Conservation (phyloP, 495 filamentous ascomycete species). For the Talaromyces thailandensis region DNA sequence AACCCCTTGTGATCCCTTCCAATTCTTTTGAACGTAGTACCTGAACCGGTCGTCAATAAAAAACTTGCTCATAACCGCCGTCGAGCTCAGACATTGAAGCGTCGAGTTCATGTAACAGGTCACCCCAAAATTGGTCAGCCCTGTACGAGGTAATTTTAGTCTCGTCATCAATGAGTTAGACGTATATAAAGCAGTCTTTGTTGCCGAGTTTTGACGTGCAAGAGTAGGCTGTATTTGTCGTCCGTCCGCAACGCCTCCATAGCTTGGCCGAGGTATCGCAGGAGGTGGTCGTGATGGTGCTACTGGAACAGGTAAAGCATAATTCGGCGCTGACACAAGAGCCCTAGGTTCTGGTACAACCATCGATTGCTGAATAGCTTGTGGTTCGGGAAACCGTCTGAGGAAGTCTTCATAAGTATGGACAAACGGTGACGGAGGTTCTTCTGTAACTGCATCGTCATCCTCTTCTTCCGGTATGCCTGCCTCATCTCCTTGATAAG, state of each 20-base stretch:
- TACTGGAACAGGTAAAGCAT: conserved; percentile 33
- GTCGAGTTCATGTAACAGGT: conserved; percentile 90
- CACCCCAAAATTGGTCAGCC: conserved; percentile 69
- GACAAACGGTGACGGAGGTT: conserved; percentile 37
- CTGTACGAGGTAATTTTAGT: conserved; percentile 55
- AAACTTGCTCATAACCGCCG: conserved; percentile 59
- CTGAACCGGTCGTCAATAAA: conserved; percentile 52
- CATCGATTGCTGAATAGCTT: conserved; percentile 71
- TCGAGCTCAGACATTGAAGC: conserved; percentile 74
- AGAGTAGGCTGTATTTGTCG: conserved; percentile 44
- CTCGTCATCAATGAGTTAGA: conserved; percentile 31
- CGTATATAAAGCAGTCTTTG: conserved; percentile 36
- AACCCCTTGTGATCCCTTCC: conserved; percentile 67
- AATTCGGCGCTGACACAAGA: conserved; percentile 19
- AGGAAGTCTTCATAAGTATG: conserved; percentile 67
- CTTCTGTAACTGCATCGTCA: conserved; percentile 12
- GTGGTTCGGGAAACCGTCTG: conserved; percentile 69
- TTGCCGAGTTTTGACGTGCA: conserved; percentile 35
- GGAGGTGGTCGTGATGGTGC: conserved; percentile 63
- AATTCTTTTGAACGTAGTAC: conserved; percentile 51
- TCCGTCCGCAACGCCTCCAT: conserved; percentile 76
- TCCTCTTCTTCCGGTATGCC: conserved; percentile 22
- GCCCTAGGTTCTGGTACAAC: conserved; percentile 24
- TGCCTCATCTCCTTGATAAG: conserved; percentile 30
- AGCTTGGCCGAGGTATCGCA: conserved; percentile 73